These are phyloP conservation scores for Anethum foeniculum DNA, from an alignment of 140 eudicot genomes.

Conservation along the genomic window DNA sequence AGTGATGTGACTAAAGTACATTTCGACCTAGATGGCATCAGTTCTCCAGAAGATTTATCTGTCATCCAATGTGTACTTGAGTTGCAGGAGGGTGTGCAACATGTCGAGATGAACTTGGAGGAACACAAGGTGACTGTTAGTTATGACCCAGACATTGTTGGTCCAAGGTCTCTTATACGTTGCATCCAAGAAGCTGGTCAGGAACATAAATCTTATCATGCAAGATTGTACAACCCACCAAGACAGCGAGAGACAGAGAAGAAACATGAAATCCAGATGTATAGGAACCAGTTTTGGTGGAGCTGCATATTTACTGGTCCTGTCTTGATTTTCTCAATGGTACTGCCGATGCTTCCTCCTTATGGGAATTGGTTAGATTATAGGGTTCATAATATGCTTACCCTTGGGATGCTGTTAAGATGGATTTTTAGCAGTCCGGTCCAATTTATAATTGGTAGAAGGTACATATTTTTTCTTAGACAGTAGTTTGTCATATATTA, in stretches of 20 bases:
- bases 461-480: slow-evolving; percentile 36
- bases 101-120: slow-evolving; percentile 56
- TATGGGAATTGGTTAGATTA: slow-evolving; percentile 82
- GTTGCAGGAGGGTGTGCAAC: slow-evolving; percentile 63
- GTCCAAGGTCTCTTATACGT: slow-evolving; percentile 73
- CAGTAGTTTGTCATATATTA: not conserved
- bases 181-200: slow-evolving; percentile 50
- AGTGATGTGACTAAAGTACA: slow-evolving; percentile 69
- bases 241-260: slow-evolving; percentile 52
- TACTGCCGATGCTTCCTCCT: slow-evolving; percentile 90
- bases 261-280: slow-evolving; percentile 52
- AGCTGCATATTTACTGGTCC: slow-evolving; percentile 83
- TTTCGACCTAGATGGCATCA: slow-evolving; percentile 59
- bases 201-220: slow-evolving; percentile 44
- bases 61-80: slow-evolving; percentile 42
- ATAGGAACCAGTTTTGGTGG: slow-evolving; percentile 66
- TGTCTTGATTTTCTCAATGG: slow-evolving; percentile 71
- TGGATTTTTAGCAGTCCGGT: slow-evolving; percentile 93
- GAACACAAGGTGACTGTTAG: slow-evolving; percentile 47
- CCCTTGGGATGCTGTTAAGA: slow-evolving; percentile 70
- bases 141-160: slow-evolving; percentile 71
- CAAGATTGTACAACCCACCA: slow-evolving; percentile 62
- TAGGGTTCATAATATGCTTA: slow-evolving; percentile 69
- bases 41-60: slow-evolving; percentile 40
- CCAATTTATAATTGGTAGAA: slow-evolving; percentile 79